Base-by-base conservation (phyloP, 768 basidiomycete genomes). In the Leccinum longicurvipes region DNA sequence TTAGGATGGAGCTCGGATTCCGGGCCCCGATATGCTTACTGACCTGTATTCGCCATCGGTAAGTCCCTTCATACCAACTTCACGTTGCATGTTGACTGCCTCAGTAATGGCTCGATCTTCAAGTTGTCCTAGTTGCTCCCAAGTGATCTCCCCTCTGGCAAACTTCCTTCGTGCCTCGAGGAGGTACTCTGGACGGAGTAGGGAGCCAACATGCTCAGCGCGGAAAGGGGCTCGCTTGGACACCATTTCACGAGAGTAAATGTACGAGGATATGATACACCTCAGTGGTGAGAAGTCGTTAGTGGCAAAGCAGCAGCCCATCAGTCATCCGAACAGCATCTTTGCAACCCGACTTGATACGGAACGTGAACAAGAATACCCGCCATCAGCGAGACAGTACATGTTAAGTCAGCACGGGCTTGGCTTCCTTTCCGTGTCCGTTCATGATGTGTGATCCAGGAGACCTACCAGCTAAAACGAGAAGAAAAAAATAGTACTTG, bases 61-160 rank as follows among this genome's bases (percentile, higher is more conserved):
- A 36, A 36, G 17, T 17, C 36, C 17, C 17, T 36, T 36, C 34
- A 36, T 36, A 36, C 34, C 34, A 17, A 36, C 17, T 36, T 36
- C 34, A 36, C 17, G 34, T 36, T 77, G 76, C 59, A 77, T 54
- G 57, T 69, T 32, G 36, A 79, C 60, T 47, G 73, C 74, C 2
- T 39, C 36, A 5, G 10, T 10, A 4, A 39, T 39, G 9, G 36
- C 36, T 9, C n/a, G 36, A 39, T 39, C 36, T 9, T 39, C 36
- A 39, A 39, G 36, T n/a, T n/a, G n/a, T n/a, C 9, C n/a, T 5
- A 39, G n/a, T n/a, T 39, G 36, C 36, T 39, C 36, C n/a, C 9
- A 14, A n/a, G 36, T 39, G 36, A 39, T n/a, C 9, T 39, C 36
- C 4, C n/a, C 36, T n/a, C n/a, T n/a, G n/a, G n/a, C 36, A 39